Evolutionary conservation across 164 flowering plant genomes (phyloP), one percentile per base, ranked within the genome.

Genomic region (Magnolia sinica): DNA sequence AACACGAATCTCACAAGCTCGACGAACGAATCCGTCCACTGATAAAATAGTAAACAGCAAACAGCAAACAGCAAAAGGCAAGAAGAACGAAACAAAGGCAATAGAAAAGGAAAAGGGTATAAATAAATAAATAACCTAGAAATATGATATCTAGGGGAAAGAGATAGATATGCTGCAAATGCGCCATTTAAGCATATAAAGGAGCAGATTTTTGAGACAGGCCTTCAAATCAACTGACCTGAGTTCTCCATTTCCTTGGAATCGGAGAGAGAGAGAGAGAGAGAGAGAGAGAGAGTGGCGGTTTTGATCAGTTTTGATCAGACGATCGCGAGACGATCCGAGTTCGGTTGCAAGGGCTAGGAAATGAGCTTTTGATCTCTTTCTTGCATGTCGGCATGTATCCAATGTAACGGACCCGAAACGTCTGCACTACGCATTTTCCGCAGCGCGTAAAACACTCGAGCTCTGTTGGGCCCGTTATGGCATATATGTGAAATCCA

Each of bases 181-280:
- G 61, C 45, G 45, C 45, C 45, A 37, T 37, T 37, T 1, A 13
- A 55, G 61, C 61, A 55, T 55, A 16, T 3, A 55, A 55, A 37
- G 45, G 45, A 37, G 45, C 45, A 37, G 45, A 37, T 37, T 37
- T 37, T 37, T 55, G 50, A 37, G 45, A 29, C 50, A 8, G 31
- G 29, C 37, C 50, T 29, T 24, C 45, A 31, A 68, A 29, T 29
- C 50, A 1, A 31, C 71, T 14, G n/a, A 68, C 71, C 71, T 37
- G 71, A 16, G 71, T 68, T 68, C 50, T 68, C 51, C 71, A 68
- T 68, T 68, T 16, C n/a, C 50, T 68, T 6, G 50, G 71, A 68
- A 55, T 11, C 13, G 10, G 18, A 3, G 18, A 16, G 16, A 55
- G 61, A 9, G 18, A 11, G 16, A 52, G 59, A 9, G 14, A 14